phyloP scores from a whole-genome alignment of 2,329 filamentous ascomycete species.

The Neofusicoccum cordaticola region DNA sequence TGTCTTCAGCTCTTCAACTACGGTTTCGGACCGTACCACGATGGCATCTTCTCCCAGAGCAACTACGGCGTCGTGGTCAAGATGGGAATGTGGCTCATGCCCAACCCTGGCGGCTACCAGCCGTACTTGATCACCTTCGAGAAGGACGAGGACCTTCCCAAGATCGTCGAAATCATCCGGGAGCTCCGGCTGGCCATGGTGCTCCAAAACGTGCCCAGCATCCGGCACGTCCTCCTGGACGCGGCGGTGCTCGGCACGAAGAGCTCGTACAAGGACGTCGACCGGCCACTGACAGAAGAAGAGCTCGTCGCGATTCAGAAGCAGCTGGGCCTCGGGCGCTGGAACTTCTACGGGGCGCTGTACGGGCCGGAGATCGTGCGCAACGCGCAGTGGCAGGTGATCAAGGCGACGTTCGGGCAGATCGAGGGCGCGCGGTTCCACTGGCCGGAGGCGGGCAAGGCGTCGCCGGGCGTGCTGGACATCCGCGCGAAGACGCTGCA shows the following conservation, averaged over 20 bases:
- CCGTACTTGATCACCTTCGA: slow-evolving; percentile 45
- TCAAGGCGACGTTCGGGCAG: slow-evolving; percentile 36
- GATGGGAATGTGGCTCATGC: slow-evolving; percentile 55
- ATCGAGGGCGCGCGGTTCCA: slow-evolving; percentile 34
- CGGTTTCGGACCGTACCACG: slow-evolving; percentile 36
- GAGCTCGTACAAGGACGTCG: slow-evolving; percentile 26
- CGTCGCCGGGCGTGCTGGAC: slow-evolving; percentile 30
- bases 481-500: slow-evolving; percentile 22
- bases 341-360: slow-evolving; percentile 48
- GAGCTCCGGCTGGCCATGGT: slow-evolving; percentile 42
- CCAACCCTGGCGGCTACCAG: slow-evolving; percentile 51
- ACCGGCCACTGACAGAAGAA: slow-evolving; percentile 36
- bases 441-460: slow-evolving; percentile 33
- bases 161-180: slow-evolving; percentile 50
- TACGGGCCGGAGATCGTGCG: slow-evolving; percentile 26
- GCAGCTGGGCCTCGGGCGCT: slow-evolving; percentile 42
- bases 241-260: slow-evolving; percentile 41
- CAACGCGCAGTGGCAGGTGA: slow-evolving; percentile 30
- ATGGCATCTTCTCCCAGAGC: slow-evolving; percentile 37
- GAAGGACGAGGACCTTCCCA: slow-evolving; percentile 48
- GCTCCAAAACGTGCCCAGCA: slow-evolving; percentile 45
- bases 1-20: slow-evolving; percentile 29
- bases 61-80: slow-evolving; percentile 42
- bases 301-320: slow-evolving; percentile 43
- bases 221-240: slow-evolving; percentile 42